phyloP scores from a whole-genome alignment of 805 yeast species.

The Lipomyces anomalus region DNA sequence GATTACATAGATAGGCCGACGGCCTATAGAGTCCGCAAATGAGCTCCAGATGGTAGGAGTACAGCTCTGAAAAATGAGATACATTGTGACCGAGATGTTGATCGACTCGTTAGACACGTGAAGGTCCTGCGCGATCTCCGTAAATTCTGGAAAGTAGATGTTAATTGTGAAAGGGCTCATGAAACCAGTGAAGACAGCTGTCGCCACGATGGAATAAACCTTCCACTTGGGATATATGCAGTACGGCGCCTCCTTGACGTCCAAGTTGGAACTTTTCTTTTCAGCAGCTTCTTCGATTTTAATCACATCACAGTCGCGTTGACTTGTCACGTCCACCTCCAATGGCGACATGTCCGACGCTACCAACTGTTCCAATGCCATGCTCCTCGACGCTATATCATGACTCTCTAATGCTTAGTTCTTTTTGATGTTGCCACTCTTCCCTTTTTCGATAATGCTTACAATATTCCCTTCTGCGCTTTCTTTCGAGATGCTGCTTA shows the following conservation, averaged over 20 bases:
- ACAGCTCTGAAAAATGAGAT: slow-evolving; percentile 68
- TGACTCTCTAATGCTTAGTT: too few relatives aligned
- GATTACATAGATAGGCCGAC: slow-evolving; percentile 58
- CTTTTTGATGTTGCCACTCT: too few relatives aligned
- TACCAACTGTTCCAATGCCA: too few relatives aligned
- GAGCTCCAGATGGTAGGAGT: slow-evolving; percentile 64
- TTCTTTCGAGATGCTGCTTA: too few relatives aligned
- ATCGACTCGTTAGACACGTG: slow-evolving; percentile 49
- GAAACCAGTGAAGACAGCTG: slow-evolving; percentile 46
- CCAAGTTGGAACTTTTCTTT: too few relatives aligned
- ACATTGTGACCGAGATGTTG: slow-evolving; percentile 71
- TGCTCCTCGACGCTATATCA: too few relatives aligned
- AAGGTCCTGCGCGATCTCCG: slow-evolving; percentile 51
- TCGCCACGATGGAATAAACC: slow-evolving; percentile 31
- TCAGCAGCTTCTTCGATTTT: too few relatives aligned
- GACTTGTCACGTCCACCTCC: too few relatives aligned
- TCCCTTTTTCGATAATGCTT: too few relatives aligned
- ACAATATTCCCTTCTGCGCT: too few relatives aligned
- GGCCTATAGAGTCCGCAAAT: slow-evolving; percentile 64
- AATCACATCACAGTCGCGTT: too few relatives aligned
- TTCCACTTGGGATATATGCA: not conserved
- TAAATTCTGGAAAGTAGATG: slow-evolving; percentile 75
- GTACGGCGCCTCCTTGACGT: not conserved
- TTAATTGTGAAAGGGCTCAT: slow-evolving; percentile 70
- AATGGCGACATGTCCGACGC: too few relatives aligned